These are phyloP conservation scores for Gryganskiella cystojenkinii DNA, from an alignment of 192 early-diverging fungal genomes.

Conservation along the genomic window DNA sequence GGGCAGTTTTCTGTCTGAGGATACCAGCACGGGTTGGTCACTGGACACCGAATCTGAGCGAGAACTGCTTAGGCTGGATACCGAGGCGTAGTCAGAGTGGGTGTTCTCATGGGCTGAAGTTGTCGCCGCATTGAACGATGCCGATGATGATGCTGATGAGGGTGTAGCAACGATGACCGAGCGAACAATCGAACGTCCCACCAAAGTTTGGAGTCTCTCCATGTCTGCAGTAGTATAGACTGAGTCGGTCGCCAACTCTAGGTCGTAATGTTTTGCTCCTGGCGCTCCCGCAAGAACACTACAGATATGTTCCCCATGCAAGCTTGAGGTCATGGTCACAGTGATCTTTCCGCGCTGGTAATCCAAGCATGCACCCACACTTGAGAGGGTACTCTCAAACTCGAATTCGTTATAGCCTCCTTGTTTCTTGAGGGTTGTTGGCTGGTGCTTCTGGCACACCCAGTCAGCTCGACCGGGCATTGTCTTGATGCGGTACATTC, in stretches of 20 bases:
- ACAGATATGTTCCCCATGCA: background rate
- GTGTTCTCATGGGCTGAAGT: background rate
- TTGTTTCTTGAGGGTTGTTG: background rate
- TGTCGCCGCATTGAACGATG: no score
- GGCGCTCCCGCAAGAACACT: background rate
- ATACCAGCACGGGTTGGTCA: background rate
- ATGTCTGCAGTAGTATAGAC: background rate
- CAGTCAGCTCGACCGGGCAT: background rate
- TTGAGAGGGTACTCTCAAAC: conserved; percentile 4
- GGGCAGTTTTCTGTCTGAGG: conserved; percentile 2
- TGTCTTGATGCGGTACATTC: background rate
- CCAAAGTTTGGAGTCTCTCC: background rate
- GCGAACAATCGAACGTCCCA: background rate
- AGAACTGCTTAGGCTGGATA: background rate
- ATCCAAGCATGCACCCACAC: conserved; percentile 4
- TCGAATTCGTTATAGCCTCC: background rate
- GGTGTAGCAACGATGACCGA: background rate
- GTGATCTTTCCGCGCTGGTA: conserved; percentile 6
- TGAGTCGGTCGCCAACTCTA: background rate
- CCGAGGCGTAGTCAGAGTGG: background rate
- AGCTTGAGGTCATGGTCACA: background rate
- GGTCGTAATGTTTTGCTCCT: background rate
- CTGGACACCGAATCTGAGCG: conserved; percentile 12
- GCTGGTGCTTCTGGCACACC: conserved; percentile 6
- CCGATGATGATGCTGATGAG: background rate